Percentiles rank a stretch among this genome's conserved stretches.
These are phyloP conservation scores for Thuidium tamariscinum DNA, from an alignment of 225 moss, liverwort and hornwort species.

Conservation along the genomic window DNA sequence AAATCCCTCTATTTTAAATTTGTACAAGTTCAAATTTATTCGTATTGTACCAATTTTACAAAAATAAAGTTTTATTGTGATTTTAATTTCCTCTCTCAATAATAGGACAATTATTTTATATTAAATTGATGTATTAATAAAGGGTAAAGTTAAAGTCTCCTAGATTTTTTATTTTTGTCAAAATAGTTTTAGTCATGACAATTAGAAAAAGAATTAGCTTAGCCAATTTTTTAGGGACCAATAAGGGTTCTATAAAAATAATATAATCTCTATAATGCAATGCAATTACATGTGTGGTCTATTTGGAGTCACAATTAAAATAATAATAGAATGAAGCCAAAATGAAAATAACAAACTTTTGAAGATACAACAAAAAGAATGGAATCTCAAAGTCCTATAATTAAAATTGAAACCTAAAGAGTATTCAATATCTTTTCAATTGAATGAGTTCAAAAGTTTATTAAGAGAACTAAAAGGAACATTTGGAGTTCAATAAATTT, in stretches of 20 bases:
- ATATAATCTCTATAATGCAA: neutral
- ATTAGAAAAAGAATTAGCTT: accelerated
- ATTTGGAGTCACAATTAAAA: neutral
- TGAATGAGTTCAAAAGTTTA: neutral
- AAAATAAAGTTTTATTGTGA: neutral
- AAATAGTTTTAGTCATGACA: neutral
- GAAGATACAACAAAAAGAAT: neutral
- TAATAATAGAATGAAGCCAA: neutral
- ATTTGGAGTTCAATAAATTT: neutral
- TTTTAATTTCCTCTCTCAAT: neutral
- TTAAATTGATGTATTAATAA: neutral
- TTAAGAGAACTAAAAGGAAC: neutral
- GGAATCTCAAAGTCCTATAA: accelerated
- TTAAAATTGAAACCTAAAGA: neutral
- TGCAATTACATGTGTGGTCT: neutral
- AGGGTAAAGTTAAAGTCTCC: accelerated
- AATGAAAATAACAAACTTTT: accelerated
- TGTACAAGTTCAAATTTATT: neutral
- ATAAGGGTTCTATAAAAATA: accelerated
- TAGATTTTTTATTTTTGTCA: neutral
- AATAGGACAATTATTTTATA: neutral
- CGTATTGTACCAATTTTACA: neutral
- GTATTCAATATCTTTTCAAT: neutral
- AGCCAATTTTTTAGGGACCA: neutral
- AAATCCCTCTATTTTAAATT: neutral